A percentile compares a stretch with the other conserved stretches of the same genome.
These are phyloP conservation scores for Hyparrhenia diplandra DNA, from an alignment of 176 grass and related monocot genomes.

Conservation along the genomic window DNA sequence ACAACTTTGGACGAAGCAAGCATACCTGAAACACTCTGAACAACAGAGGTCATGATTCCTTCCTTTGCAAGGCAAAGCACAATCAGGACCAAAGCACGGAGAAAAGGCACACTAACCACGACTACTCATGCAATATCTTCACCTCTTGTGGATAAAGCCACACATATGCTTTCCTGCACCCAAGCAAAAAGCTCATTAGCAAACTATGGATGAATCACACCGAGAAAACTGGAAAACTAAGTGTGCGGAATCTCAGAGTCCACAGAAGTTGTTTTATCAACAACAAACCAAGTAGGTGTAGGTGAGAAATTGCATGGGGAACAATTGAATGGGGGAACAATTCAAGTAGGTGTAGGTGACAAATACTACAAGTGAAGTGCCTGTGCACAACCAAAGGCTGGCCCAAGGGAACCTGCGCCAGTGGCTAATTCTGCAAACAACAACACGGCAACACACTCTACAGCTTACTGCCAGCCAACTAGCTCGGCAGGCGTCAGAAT, in stretches of 20 bases:
- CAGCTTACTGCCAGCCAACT: neutral
- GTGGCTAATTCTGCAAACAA: neutral
- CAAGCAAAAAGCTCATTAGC: neutral
- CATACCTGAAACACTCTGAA: conserved; percentile 40
- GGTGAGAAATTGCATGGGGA: too few relatives aligned
- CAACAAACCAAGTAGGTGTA: too few relatives aligned
- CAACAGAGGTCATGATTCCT: conserved; percentile 37
- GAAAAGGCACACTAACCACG: neutral
- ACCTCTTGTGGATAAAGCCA: neutral
- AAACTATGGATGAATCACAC: neutral
- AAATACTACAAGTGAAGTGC: neutral
- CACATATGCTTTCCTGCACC: neutral
- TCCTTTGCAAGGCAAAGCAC: neutral
- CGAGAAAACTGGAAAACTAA: neutral
- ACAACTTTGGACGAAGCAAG: neutral
- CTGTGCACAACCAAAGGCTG: neutral
- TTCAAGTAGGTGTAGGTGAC: neutral
- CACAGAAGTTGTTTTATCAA: neutral
- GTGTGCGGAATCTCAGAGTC: neutral
- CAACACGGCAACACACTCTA: neutral
- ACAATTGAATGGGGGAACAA: neutral
- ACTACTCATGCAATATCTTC: neutral
- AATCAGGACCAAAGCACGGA: neutral
- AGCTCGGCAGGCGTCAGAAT: neutral
- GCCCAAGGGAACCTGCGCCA: neutral